Evolutionary conservation across 2,329 filamentous ascomycete genomes (phyloP), one percentile per base, ranked within the genome.

Genomic region (Iodosphaeria phyllophila): DNA sequence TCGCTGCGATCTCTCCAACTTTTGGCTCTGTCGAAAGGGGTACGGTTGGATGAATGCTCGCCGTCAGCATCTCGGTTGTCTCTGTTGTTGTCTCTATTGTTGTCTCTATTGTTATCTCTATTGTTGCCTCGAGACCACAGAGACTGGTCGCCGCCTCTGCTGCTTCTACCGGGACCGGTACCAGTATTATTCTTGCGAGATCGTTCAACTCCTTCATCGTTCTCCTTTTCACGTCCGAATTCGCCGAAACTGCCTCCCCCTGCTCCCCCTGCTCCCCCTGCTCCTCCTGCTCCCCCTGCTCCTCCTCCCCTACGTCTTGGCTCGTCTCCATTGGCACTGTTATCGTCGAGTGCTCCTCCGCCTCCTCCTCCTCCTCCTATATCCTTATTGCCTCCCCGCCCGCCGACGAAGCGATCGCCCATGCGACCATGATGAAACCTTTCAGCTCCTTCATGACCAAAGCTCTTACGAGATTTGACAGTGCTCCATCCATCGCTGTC

Each of bases 401-500:
- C n/a, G n/a, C 54, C 47, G 22, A 56, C 52, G 11, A 46, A 44
- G 19, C 60, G 52, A 5, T 50, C 60, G 18, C 65, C 66, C 64
- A 72, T 71, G 30, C 66, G 64, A 24, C 69, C 68, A 28, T 69
- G 64, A 28, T 69, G 64, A 34, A 77, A 76, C 27, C 72, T 64
- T 45, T 79, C 74, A 32, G 73, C 71, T 20, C 75, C 74, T 31
- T 79, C 74, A 28, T 68, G 60, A 11, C 74, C 71, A 41, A 78
- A 72, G 41, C 70, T 82, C 55, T 75, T 78, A 35, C 74, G 68
- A 14, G 74, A 69, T 40, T 77, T 77, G 18, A 76, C 71, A 14
- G 62, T 72, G 36, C 65, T 78, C 77, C 76, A 82, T 25, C 74
- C 73, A 27, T 83, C 75, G 32, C 56, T 62, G 28, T 78, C 74